Conservation (phyloP, 2,329 filamentous ascomycete genomes). For the Fusarium sacchari region DNA sequence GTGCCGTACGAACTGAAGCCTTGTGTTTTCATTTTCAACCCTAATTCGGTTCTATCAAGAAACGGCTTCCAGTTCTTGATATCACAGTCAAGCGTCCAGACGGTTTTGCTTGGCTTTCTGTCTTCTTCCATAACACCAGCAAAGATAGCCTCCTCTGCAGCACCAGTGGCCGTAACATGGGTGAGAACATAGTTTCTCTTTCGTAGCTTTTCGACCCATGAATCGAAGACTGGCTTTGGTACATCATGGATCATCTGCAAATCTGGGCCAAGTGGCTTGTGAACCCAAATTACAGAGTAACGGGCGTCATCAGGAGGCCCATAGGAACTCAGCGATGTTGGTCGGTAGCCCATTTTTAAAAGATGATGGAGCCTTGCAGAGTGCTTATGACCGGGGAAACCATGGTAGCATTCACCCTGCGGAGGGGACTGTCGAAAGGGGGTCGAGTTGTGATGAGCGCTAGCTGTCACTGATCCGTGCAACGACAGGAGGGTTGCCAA, state of each 20-base stretch:
- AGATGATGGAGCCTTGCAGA: background rate
- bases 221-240: background rate
- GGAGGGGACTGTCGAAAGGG: background rate
- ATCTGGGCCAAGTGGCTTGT: background rate
- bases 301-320: constrained; percentile 9
- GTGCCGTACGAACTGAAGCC: constrained; percentile 31
- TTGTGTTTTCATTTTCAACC: constrained; percentile 1
- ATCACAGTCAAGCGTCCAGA: constrained; percentile 24
- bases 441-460: background rate
- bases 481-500: background rate
- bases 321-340: constrained; percentile 26
- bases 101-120: background rate
- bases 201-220: constrained; percentile 16
- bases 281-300: constrained; percentile 26
- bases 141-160: constrained; percentile 6
- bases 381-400: background rate
- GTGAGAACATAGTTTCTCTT: background rate
- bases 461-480: background rate
- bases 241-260: constrained; percentile 11
- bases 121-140: constrained; percentile 24
- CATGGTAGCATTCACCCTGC: constrained; percentile 14
- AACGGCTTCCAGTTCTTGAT: background rate
- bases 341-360: background rate
- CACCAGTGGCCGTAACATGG: constrained; percentile 21
- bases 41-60: background rate